phyloP scores from a whole-genome alignment of 805 yeast genomes.

The Clavispora phyllophila region DNA sequence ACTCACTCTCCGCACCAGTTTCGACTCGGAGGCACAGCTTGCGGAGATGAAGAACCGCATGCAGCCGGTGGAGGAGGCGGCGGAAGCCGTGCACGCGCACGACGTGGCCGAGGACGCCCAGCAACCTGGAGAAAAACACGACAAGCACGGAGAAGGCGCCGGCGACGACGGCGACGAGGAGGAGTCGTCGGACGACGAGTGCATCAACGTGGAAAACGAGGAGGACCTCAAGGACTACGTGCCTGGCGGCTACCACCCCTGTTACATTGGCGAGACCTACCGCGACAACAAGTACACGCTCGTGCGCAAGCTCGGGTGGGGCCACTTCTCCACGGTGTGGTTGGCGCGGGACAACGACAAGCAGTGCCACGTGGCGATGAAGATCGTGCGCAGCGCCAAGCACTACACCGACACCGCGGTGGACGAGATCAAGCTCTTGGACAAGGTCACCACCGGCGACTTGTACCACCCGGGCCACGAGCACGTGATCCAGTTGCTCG shows the following conservation, averaged over 20 bases:
- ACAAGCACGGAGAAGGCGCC: conserved; percentile 2
- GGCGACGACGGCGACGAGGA: conserved; percentile 13
- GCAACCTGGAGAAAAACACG: neutral
- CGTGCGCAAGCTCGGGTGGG: conserved; percentile 63
- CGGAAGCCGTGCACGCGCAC: neutral
- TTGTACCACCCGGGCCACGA: conserved; percentile 37
- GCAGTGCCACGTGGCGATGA: conserved; percentile 60
- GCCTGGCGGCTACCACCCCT: conserved; percentile 64
- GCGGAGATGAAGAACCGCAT: conserved; percentile 15
- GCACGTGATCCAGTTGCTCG: conserved; percentile 49
- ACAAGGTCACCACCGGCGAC: conserved; percentile 55
- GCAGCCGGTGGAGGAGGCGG: conserved; percentile 10
- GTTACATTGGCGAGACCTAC: conserved; percentile 49
- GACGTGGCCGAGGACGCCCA: neutral
- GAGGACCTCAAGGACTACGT: conserved; percentile 51
- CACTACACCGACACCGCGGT: conserved; percentile 59
- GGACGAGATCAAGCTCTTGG: conserved; percentile 64
- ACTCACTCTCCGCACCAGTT: conserved; percentile 32
- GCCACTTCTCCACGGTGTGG: conserved; percentile 73
- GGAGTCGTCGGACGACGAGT: conserved; percentile 20
- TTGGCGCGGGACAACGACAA: conserved; percentile 48
- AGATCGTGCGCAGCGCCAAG: conserved; percentile 51
- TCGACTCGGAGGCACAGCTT: conserved; percentile 18
- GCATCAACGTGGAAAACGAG: conserved; percentile 28
- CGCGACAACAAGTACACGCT: conserved; percentile 35